Conservation (phyloP, 805 yeast species). For the Schwanniomyces sp. region DNA sequence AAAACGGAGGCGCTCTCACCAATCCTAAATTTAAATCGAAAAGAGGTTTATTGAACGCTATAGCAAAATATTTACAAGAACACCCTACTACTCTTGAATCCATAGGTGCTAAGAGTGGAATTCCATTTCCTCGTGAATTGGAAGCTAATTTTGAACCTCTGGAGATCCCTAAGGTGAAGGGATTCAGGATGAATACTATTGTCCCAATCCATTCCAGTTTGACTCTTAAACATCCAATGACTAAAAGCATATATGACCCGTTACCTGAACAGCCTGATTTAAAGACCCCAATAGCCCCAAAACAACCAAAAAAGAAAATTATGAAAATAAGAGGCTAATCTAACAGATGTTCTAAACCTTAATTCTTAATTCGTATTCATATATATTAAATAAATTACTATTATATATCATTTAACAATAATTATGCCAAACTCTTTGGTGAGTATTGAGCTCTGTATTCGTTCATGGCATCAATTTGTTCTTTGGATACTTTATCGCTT, state of each 20-base stretch:
- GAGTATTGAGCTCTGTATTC: slow-evolving; percentile 55
- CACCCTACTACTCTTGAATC: slow-evolving; percentile 70
- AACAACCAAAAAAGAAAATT: slow-evolving; percentile 54
- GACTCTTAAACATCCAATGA: slow-evolving; percentile 80
- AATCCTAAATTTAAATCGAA: slow-evolving; percentile 44
- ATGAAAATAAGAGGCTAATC: slow-evolving; percentile 58
- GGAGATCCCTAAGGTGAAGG: slow-evolving; percentile 75
- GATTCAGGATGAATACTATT: slow-evolving; percentile 80
- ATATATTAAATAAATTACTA: not conserved
- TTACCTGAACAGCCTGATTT: slow-evolving; percentile 38
- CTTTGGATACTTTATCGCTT: slow-evolving; percentile 53
- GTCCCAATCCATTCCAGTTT: slow-evolving; percentile 86
- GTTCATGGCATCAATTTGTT: slow-evolving; percentile 57
- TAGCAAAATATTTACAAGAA: slow-evolving; percentile 58
- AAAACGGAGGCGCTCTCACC: slow-evolving; percentile 41
- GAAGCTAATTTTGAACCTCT: slow-evolving; percentile 51
- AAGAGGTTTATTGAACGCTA: slow-evolving; percentile 59
- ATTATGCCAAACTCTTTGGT: slow-evolving; percentile 26
- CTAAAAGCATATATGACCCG: slow-evolving; percentile 63
- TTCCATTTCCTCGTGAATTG: slow-evolving; percentile 66
- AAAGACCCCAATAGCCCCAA: slow-evolving; percentile 38
- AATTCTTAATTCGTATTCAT: not conserved
- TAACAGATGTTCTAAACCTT: not conserved
- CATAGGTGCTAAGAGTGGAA: slow-evolving; percentile 49
- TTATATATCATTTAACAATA: not conserved